Evolutionary conservation across 805 yeast species (phyloP).

Genomic region (Ogataea methylovora): DNA sequence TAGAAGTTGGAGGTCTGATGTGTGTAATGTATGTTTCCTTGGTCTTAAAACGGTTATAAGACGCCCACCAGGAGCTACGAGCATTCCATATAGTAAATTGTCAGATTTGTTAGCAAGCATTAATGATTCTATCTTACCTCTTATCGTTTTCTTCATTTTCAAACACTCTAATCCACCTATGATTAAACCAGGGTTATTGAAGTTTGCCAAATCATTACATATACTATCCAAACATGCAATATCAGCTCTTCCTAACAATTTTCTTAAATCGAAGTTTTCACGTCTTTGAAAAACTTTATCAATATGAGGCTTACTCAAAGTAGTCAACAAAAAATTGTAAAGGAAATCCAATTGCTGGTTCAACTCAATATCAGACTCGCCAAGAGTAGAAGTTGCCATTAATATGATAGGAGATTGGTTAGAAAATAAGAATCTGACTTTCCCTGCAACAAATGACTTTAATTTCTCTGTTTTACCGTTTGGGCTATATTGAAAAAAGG

Average conservation of each 20-base stretch:
- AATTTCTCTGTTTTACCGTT: slow-evolving; percentile 28
- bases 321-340: slow-evolving; percentile 73
- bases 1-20: slow-evolving; percentile 72
- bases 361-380: slow-evolving; percentile 45
- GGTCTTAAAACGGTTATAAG: slow-evolving; percentile 72
- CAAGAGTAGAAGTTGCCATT: slow-evolving; percentile 56
- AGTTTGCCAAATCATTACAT: slow-evolving; percentile 40
- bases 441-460: slow-evolving; percentile 43
- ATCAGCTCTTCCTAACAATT: slow-evolving; percentile 69
- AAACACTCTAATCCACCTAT: slow-evolving; percentile 62
- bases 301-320: slow-evolving; percentile 75
- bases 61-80: slow-evolving; percentile 57
- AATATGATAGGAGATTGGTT: slow-evolving; percentile 64
- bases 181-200: slow-evolving; percentile 50
- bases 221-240: slow-evolving; percentile 61
- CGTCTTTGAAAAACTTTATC: slow-evolving; percentile 59
- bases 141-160: slow-evolving; percentile 45
- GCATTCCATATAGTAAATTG: slow-evolving; percentile 66
- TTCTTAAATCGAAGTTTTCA: slow-evolving; percentile 76
- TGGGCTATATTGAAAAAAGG: slow-evolving; percentile 49
- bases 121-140: slow-evolving; percentile 51
- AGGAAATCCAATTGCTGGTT: slow-evolving; percentile 61
- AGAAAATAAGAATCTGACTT: slow-evolving; percentile 48
- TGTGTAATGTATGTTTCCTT: slow-evolving; percentile 65
- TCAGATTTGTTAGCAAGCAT: slow-evolving; percentile 40